Evolutionary conservation across 176 grass and related monocot genomes (phyloP).

Genomic region (Elaeis guineensis): DNA sequence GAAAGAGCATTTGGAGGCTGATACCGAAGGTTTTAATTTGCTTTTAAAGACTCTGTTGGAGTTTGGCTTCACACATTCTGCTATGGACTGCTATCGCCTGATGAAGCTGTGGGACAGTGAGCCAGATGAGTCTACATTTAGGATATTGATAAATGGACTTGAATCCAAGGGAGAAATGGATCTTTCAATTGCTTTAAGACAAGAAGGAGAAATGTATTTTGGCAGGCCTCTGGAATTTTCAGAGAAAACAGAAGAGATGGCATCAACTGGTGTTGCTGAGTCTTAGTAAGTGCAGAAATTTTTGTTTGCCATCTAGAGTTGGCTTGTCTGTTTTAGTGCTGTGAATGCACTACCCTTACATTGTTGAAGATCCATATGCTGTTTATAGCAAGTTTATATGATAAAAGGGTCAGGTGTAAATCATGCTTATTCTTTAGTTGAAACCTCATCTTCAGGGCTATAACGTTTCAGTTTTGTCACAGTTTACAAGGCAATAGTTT

Average conservation of each 20-base stretch:
- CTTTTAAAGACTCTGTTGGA: slow-evolving; percentile 48
- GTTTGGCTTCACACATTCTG: slow-evolving; percentile 40
- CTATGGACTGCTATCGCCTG: slow-evolving; percentile 68
- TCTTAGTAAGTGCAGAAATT: no score
- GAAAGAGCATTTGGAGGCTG: slow-evolving; percentile 46
- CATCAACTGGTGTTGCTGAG: neutral
- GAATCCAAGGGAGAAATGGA: slow-evolving; percentile 46
- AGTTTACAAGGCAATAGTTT: no score
- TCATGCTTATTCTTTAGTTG: no score
- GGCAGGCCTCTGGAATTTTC: slow-evolving; percentile 44
- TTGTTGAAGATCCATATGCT: no score
- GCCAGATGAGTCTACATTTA: slow-evolving; percentile 58
- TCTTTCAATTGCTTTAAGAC: slow-evolving; percentile 35
- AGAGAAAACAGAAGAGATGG: slow-evolving; percentile 27
- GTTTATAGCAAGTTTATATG: no score
- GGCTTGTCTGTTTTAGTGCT: no score
- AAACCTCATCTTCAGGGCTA: no score
- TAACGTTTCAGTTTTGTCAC: no score
- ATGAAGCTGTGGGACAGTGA: slow-evolving; percentile 80
- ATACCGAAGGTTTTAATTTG: slow-evolving; percentile 69
- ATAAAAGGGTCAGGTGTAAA: no score
- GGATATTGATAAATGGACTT: slow-evolving; percentile 50
- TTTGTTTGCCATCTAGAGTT: no score
- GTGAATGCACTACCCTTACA: no score
- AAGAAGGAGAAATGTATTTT: slow-evolving; percentile 51